Evolutionary conservation across 306 rosid species (phyloP).

Genomic region (Gillenia trifoliata): DNA sequence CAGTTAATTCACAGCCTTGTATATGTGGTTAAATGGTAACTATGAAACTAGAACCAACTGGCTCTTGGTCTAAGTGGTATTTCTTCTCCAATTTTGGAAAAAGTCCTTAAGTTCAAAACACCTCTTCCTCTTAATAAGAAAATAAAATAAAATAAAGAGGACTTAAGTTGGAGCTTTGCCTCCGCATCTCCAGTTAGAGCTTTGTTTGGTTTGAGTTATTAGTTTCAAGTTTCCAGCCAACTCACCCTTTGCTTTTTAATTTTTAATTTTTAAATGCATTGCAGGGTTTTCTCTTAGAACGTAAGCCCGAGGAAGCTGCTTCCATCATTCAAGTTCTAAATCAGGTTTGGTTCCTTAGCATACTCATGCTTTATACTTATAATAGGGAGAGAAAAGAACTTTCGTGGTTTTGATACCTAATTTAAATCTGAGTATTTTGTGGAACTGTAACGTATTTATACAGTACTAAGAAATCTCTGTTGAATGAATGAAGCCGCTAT

Average conservation of each 20-base stretch:
- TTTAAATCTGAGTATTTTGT: not conserved
- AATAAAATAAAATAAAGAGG: not conserved
- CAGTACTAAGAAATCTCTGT: not conserved
- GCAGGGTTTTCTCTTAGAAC: conserved; percentile 73
- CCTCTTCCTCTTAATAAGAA: not conserved
- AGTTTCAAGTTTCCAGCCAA: conserved; percentile 14
- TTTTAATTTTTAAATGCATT: not conserved
- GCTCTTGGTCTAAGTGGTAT: not conserved
- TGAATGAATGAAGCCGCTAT: not conserved
- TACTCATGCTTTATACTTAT: conserved; percentile 1
- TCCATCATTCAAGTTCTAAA: conserved; percentile 54
- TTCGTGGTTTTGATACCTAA: not conserved
- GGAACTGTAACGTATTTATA: not conserved
- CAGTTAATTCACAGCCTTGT: not conserved
- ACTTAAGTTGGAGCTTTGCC: not conserved
- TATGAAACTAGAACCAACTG: not conserved
- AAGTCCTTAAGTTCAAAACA: not conserved
- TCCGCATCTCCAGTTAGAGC: not conserved
- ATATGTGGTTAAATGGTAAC: not conserved
- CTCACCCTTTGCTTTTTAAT: not conserved
- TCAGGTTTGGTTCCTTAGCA: conserved; percentile 43
- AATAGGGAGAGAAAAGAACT: not conserved
- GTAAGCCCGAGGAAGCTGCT: conserved; percentile 68
- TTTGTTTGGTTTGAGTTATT: not conserved
- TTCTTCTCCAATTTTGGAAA: not conserved